Evolutionary conservation across 2,329 filamentous ascomycete species (phyloP), one percentile per base, ranked within the genome.

Genomic region (Mariannaea sp.): DNA sequence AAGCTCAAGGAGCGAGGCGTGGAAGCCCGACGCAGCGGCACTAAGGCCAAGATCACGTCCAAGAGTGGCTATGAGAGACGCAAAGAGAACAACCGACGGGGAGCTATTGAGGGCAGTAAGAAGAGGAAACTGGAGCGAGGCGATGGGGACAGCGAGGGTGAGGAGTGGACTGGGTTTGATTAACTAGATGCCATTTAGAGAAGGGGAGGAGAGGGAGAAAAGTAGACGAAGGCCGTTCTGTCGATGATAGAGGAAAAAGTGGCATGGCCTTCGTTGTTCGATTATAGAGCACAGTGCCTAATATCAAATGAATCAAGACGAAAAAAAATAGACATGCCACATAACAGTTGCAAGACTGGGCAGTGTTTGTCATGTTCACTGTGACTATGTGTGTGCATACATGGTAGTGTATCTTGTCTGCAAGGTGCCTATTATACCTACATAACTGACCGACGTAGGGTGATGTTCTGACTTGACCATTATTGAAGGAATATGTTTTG

Each of bases 1-100:
- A 85, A 85, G 68, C 73, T 99, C 60, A 95, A 90, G 78, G 84
- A 84, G 68, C 80, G 86, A 60, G 94, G 94, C 5, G 88, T 97
- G 8, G 88, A 92, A 71, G 86, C 84, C 3, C 80, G 92, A 36
- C 69, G 78, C 41, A 73, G 65, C 47, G 74, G 73, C 4, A 67
- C 53, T 58, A 64, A 71, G 67, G 80, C 83, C 17, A 84, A 85
- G 68, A 97, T 97, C 64, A 93, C 91, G 60, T 90, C 87, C 1
- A 89, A 89, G 81, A 90, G 88, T 68, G 87, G 88, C 3, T 93
- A 84, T 75, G 86, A 91, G 70, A 78, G 88, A 62, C 78, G 80
- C 62, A 77, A 80, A 69, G 87, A 90, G 73, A 81, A 90, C 64
- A 90, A 88, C 59, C 77, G 74, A 58, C 81, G 72, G 49, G 86